Base-by-base conservation (phyloP, 805 yeast species). In the Cyberlindnera galapagoensis region DNA sequence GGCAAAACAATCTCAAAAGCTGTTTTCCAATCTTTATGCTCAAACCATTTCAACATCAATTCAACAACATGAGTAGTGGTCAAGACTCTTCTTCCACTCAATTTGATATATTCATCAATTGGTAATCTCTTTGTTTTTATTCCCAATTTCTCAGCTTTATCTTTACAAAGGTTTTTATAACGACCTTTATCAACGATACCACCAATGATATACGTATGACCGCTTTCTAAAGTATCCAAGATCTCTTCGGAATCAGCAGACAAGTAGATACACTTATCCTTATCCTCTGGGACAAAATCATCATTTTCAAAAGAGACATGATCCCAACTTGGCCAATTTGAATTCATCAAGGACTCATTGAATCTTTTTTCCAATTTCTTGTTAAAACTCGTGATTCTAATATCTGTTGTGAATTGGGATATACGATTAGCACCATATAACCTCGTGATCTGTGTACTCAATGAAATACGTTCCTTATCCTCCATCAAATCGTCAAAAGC, bases 1-100 rank as follows among this genome's bases (percentile, higher is more conserved):
- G 98, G 98, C 33, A 90, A 66, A 2, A 84, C 92, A n/a, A 69
- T 65, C 52, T 87, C 90, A 53, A 92, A 87, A 0, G 97, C 94
- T 31, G 55, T 58, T 46, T 75, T 81, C 97, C 98, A 90, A 56
- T 84, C 85, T 35, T 67, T 68, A 27, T 65, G 62, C 47, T 87
- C 94, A 38, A 78, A 69, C 82, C 90, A 87, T 52, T 76, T 74
- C 34, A 90, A 67, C 60, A 87, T 64, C 39, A 92, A 60, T 54
- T 90, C 95, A 39, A 84, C 81, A n/a, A 92, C 97, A 54, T 90
- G 97, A 20, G 94, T 82, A 0, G 97, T 88, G 1, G 97, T 94
- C 39, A 92, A 63, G 3, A 90, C 97, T 41, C 76, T 75, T 46
- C 97, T 71, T 1, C 97, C 95, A 39, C 83, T 77, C 31, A 92